Percentiles rank a stretch among this genome's conserved stretches.
These are phyloP conservation scores for Ampelocalamus luodianensis DNA, from an alignment of 176 grass and related monocot species.

Conservation along the genomic window DNA sequence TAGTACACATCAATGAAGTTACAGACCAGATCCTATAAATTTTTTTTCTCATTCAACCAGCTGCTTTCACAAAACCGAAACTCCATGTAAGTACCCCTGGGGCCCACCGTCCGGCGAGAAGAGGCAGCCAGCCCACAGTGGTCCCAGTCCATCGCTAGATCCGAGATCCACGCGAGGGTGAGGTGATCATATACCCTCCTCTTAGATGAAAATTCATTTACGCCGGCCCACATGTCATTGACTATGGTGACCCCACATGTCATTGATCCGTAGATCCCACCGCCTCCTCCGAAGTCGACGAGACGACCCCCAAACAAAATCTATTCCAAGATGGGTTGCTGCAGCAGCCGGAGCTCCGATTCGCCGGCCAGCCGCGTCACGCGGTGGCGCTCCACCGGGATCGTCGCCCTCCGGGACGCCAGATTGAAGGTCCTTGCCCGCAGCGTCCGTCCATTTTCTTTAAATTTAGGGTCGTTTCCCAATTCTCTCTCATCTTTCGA, in stretches of 20 bases:
- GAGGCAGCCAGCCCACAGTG: not conserved
- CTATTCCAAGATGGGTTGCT: constrained; percentile 72
- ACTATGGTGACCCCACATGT: no score
- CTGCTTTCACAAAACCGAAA: no score
- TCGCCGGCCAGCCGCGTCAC: constrained; percentile 69
- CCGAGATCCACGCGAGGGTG: not conserved
- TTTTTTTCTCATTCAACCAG: no score
- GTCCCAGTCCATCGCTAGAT: not conserved
- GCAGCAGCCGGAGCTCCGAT: constrained; percentile 66
- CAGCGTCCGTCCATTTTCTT: not conserved
- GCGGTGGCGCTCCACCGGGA: constrained; percentile 86
- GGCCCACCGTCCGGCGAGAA: not conserved
- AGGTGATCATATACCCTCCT: no score
- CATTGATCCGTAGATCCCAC: not conserved
- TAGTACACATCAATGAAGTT: no score
- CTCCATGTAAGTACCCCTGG: not conserved
- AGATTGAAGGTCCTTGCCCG: constrained; percentile 73
- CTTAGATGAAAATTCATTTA: no score
- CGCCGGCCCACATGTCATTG: no score
- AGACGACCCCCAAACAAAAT: constrained; percentile 22
- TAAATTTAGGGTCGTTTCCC: not conserved
- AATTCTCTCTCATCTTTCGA: not conserved
- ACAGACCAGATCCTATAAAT: no score
- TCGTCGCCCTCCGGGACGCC: constrained; percentile 83
- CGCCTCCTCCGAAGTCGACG: constrained; percentile 25